Evolutionary conservation across 306 rosid species (phyloP).

Genomic region (Begonia peltatifolia): DNA sequence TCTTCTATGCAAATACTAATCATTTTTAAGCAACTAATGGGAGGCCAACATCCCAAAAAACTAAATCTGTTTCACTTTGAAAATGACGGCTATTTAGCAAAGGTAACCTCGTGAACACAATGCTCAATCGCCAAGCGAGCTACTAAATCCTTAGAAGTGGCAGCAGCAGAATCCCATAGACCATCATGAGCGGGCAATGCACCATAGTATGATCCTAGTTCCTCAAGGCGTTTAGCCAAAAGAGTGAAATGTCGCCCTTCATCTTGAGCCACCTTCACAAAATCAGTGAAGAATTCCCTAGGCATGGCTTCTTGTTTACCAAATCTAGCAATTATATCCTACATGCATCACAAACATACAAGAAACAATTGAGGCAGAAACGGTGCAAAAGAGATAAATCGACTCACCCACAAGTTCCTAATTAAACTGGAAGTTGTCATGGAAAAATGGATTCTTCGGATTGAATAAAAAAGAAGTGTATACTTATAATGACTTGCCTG

Average conservation of each 20-base stretch:
- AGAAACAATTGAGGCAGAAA: not conserved
- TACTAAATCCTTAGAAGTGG: constrained; percentile 59
- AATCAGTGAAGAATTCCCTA: constrained; percentile 67
- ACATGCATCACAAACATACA: constrained; percentile 1
- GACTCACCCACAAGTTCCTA: not conserved
- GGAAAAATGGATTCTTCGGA: too few species aligned
- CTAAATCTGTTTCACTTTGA: too few species aligned
- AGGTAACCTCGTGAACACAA: constrained; percentile 67
- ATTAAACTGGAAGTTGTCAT: too few species aligned
- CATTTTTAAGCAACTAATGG: not conserved
- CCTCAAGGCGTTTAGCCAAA: constrained; percentile 53
- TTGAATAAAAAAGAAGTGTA: too few species aligned
- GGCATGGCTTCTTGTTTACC: constrained; percentile 82
- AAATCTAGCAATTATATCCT: constrained; percentile 87
- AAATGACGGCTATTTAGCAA: constrained; percentile 11
- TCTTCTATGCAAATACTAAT: not conserved
- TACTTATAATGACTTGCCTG: too few species aligned
- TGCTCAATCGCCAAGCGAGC: constrained; percentile 78
- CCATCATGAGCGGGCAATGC: constrained; percentile 78
- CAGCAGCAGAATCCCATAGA: constrained; percentile 77
- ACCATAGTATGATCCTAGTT: constrained; percentile 68
- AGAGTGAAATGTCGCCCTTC: constrained; percentile 81
- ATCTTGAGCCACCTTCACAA: constrained; percentile 77
- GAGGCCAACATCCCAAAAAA: too few species aligned
- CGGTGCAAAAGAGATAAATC: not conserved